Evolutionary conservation across 192 early-diverging fungal species (phyloP).

Genomic region (Chytriomyces sp.): DNA sequence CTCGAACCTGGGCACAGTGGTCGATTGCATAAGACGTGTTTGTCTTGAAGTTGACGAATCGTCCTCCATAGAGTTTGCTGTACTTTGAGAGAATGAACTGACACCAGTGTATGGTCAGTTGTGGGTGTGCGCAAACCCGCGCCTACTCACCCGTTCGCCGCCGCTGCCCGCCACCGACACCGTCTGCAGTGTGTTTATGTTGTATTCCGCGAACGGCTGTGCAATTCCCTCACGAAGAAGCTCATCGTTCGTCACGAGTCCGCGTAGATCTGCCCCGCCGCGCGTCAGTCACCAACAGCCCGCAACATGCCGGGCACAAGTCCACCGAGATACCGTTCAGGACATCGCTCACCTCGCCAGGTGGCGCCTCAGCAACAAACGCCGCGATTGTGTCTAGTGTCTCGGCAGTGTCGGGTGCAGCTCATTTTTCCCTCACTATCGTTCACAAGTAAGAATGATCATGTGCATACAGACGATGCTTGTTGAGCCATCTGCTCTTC

Average conservation of each 20-base stretch:
- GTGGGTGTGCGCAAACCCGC: too few species aligned
- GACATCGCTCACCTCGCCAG: constrained; percentile 96
- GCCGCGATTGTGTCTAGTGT: constrained; percentile 63
- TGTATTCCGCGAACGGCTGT: constrained; percentile 77
- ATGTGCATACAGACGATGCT: too few species aligned
- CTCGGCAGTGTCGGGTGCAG: constrained; percentile 20
- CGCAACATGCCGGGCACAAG: not conserved
- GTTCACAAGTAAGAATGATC: too few species aligned
- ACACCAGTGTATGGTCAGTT: too few species aligned
- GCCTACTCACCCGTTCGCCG: too few species aligned
- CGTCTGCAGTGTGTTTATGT: constrained; percentile 73
- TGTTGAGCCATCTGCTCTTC: too few species aligned
- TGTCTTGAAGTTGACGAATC: constrained; percentile 77
- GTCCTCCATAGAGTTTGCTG: constrained; percentile 63
- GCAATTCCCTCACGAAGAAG: constrained; percentile 68
- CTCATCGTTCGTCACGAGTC: constrained; percentile 78
- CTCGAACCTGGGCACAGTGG: constrained; percentile 65
- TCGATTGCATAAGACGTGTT: constrained; percentile 75
- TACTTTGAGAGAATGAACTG: constrained; percentile 79
- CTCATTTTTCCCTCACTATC: too few species aligned
- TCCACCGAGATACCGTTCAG: constrained; percentile 82
- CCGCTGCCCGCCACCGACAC: constrained; percentile 65
- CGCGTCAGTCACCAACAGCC: not conserved
- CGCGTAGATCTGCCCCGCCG: constrained; percentile 82
- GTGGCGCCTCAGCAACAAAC: constrained; percentile 86